Conservation (phyloP, 148 eudicot species). For the Fagopyrum homotropicum region DNA sequence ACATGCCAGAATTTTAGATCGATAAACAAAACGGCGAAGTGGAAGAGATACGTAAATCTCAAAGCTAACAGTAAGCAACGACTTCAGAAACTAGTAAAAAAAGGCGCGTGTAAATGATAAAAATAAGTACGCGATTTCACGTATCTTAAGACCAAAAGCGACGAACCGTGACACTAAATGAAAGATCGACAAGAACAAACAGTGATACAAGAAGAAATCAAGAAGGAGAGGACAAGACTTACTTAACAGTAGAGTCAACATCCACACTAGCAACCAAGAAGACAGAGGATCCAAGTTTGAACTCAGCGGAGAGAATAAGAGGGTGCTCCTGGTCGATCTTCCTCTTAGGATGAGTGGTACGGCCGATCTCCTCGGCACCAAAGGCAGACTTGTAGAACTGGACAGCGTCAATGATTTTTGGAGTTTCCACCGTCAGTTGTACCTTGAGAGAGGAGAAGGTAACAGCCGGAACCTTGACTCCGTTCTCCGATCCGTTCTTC, state of each 20-base stretch:
- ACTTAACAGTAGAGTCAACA: slow-evolving; percentile 46
- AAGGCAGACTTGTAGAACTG: slow-evolving; percentile 82
- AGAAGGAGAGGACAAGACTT: slow-evolving; percentile 5
- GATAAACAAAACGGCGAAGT: background rate
- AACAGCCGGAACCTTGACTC: slow-evolving; percentile 17
- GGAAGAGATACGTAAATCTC: background rate
- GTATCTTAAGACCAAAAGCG: background rate
- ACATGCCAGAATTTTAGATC: background rate
- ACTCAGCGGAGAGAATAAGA: slow-evolving; percentile 62
- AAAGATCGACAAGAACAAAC: background rate
- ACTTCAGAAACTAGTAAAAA: no score
- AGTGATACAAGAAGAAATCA: background rate
- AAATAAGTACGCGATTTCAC: background rate
- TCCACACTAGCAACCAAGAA: slow-evolving; percentile 53
- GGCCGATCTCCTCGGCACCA: slow-evolving; percentile 65
- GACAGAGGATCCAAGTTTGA: slow-evolving; percentile 49
- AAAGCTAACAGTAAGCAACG: no score
- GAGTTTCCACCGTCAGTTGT: slow-evolving; percentile 51
- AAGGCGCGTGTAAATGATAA: background rate
- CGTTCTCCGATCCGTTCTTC: slow-evolving; percentile 32
- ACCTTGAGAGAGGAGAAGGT: slow-evolving; percentile 53
- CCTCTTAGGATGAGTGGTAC: slow-evolving; percentile 60
- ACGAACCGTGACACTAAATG: background rate
- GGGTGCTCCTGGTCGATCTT: slow-evolving; percentile 85
- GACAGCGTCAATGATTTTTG: slow-evolving; percentile 70